Base-by-base conservation (phyloP, 2,329 filamentous ascomycete genomes). In the Penicillium sp. region DNA sequence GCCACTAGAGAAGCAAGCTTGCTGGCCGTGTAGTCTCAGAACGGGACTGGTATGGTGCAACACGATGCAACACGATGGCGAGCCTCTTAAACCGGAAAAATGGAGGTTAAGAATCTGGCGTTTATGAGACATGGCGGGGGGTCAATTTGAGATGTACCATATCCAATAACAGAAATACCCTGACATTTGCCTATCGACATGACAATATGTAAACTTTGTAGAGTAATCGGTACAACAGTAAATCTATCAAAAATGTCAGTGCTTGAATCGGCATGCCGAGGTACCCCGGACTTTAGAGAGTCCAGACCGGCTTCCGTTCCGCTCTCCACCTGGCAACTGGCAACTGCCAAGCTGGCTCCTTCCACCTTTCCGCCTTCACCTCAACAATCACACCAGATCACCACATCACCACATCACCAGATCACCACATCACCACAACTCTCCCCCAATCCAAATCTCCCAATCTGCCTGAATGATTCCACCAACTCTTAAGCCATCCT, bases 191-290 rank as follows among this genome's bases (percentile, higher is more conserved):
- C 28, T 6, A 6, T 31, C 28, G 28, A 8, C 28, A 31, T 31
- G 28, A 31, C 28, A 31, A 2, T 31, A 8, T 31, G 28, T 31
- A 31, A 8, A 2, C 25, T 20, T 20, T 20, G 5, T 25, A 5
- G 5, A 25, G 25, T 3, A 25, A 5, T 25, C 25, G 25, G 28
- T 31, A 6, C 8, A 31, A 20, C 20, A 25, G 11, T 7, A 47
- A 31, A 20, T 20, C 20, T 2, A 20, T 20, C 2, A 20, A 20
- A 20, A 20, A 20, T 20, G 20, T 20, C 20, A 20, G 2, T 31
- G 28, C 17, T n/a, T 14, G 17, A 55, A 57, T 65, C 71, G 70
- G 71, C 66, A 73, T 73, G 67, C 69, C 28, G 28, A 31, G 28
- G 28, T 31, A 7, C 28, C 28, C 28, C 28, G 6, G 28, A 31